Percentiles rank a stretch among this genome's conserved stretches.
phyloP scores from a whole-genome alignment of 208 protist species.

The Trypanosoma brucei region DNA sequence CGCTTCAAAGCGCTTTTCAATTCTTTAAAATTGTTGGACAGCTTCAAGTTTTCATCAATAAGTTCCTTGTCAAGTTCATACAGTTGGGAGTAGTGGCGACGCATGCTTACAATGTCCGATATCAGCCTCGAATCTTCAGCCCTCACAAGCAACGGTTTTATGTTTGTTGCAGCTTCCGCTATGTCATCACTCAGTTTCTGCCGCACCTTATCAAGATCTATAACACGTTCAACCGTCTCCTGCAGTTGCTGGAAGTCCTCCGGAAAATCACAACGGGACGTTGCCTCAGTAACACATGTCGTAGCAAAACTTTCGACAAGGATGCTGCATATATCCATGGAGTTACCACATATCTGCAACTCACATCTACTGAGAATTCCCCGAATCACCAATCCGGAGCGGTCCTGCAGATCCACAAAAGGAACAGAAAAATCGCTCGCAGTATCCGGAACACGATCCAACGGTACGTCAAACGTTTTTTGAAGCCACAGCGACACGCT shows the following conservation, averaged over 20 bases:
- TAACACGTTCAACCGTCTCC: constrained; percentile 64
- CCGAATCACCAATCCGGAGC: constrained; percentile 42
- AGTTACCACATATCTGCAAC: constrained; percentile 59
- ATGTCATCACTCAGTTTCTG: constrained; percentile 91
- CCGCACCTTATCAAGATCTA: constrained; percentile 81
- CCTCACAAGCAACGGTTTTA: constrained; percentile 89
- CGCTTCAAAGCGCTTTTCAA: constrained; percentile 84
- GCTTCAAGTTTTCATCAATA: constrained; percentile 90
- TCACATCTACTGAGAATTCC: constrained; percentile 19
- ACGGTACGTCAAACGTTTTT: constrained; percentile 42
- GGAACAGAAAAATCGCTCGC: constrained; percentile 27
- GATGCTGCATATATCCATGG: constrained; percentile 82
- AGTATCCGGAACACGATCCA: constrained; percentile 22
- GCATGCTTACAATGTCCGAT: constrained; percentile 77
- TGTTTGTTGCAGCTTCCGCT: constrained; percentile 78
- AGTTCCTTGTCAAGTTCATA: constrained; percentile 88
- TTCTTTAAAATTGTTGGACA: constrained; percentile 88
- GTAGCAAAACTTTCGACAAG: constrained; percentile 78
- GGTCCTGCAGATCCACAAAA: constrained; percentile 71
- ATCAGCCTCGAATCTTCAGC: constrained; percentile 92
- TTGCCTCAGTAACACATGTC: constrained; percentile 31
- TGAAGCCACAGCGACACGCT: constrained; percentile 43
- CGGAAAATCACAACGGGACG: constrained; percentile 74
- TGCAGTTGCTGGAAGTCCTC: constrained; percentile 55
- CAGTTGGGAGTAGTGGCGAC: constrained; percentile 69